These are phyloP conservation scores for Torulaspora franciscae DNA, from an alignment of 805 yeast genomes.

Conservation along the genomic window DNA sequence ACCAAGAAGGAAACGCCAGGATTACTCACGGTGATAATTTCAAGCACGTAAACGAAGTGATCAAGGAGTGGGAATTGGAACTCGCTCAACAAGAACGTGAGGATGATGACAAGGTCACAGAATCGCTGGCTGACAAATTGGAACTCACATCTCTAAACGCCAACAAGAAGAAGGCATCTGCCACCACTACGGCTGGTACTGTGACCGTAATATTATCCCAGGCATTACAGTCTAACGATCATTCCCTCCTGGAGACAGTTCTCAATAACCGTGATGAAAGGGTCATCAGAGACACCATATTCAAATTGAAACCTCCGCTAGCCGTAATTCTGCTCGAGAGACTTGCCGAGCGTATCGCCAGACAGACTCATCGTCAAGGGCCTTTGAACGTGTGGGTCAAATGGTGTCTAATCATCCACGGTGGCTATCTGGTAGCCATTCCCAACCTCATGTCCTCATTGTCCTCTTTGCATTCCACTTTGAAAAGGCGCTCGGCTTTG, in stretches of 20 bases:
- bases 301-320: conserved; percentile 49
- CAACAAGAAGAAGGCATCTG: conserved; percentile 32
- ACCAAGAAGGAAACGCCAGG: conserved; percentile 57
- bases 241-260: conserved; percentile 78
- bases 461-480: conserved; percentile 58
- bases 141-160: conserved; percentile 18
- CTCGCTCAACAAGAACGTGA: conserved; percentile 40
- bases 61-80: conserved; percentile 42
- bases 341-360: conserved; percentile 55
- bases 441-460: conserved; percentile 52
- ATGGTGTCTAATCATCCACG: conserved; percentile 79
- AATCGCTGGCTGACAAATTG: conserved; percentile 50
- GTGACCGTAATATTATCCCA: conserved; percentile 81
- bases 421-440: conserved; percentile 51
- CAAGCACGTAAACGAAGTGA: conserved; percentile 45
- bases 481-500: conserved; percentile 59
- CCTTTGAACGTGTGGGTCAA: conserved; percentile 71
- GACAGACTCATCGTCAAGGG: conserved; percentile 50
- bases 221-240: conserved; percentile 84
- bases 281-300: conserved; percentile 51
- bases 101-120: conserved; percentile 42
- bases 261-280: conserved; percentile 50
- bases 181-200: conserved; percentile 64
- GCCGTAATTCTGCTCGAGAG: conserved; percentile 55
- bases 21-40: conserved; percentile 62